phyloP scores from a whole-genome alignment of 208 protist genomes.

The Histomonas meleagridis region DNA sequence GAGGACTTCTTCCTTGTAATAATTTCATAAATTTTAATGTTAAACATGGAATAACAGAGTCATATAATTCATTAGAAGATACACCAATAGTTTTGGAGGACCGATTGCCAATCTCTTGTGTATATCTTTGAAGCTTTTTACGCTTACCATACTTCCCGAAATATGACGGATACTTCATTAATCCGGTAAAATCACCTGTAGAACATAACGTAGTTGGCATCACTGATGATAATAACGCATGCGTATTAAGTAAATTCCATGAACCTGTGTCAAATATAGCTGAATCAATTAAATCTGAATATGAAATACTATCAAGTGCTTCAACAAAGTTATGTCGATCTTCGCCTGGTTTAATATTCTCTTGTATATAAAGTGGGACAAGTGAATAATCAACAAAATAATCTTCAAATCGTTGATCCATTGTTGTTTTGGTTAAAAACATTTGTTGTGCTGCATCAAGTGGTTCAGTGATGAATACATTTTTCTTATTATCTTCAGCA shows the following conservation, averaged over 20 bases:
- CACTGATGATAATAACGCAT: constrained; percentile 18
- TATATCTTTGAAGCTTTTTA: neutral
- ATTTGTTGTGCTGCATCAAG: neutral
- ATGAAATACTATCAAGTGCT: neutral
- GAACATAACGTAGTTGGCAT: neutral
- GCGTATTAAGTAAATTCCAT: neutral
- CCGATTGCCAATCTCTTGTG: neutral
- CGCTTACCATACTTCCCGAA: neutral
- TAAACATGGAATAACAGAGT: neutral
- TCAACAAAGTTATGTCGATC: neutral
- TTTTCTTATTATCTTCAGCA: neutral
- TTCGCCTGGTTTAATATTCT: neutral
- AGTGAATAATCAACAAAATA: constrained; percentile 38
- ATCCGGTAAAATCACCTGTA: neutral
- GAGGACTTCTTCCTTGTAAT: neutral
- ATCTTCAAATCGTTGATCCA: neutral
- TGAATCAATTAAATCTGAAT: neutral
- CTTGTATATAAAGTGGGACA: constrained; percentile 27
- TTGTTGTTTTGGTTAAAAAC: neutral
- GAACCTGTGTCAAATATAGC: neutral
- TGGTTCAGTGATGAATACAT: neutral
- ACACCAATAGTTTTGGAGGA: neutral
- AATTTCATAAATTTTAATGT: neutral
- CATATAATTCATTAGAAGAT: neutral
- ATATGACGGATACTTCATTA: neutral